These are phyloP conservation scores for Suaeda aralocaspica DNA, from an alignment of 148 eudicot species.

Conservation along the genomic window DNA sequence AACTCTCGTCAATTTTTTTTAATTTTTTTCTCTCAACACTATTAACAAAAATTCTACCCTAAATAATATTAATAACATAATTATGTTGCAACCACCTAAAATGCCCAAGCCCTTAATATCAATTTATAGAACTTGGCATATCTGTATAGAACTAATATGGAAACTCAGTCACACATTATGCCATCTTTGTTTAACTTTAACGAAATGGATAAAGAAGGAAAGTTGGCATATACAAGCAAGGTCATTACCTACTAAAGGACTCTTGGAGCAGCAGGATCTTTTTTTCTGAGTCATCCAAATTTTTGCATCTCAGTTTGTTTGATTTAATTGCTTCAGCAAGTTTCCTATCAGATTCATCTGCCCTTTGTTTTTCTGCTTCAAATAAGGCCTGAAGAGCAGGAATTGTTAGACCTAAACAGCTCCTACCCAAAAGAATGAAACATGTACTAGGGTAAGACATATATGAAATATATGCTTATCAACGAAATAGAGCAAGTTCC, in stretches of 20 bases:
- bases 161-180: not conserved
- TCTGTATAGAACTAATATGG: not conserved
- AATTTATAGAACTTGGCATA: not conserved
- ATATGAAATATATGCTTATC: not conserved
- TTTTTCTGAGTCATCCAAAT: conserved; percentile 76
- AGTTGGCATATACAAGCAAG: not conserved
- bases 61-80: no score
- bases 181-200: not conserved
- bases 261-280: conserved; percentile 67
- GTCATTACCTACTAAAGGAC: conserved; percentile 58
- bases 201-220: not conserved
- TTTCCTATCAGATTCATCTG: conserved; percentile 55
- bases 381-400: conserved; percentile 46
- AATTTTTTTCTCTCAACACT: no score
- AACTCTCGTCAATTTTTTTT: no score
- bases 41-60: no score
- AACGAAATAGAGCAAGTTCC: not conserved
- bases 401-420: not conserved
- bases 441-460: not conserved
- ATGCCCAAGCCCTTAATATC: no score
- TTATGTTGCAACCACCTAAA: no score
- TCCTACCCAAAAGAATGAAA: not conserved
- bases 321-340: conserved; percentile 47
- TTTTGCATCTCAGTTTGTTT: conserved; percentile 57
- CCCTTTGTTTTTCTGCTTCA: conserved; percentile 63